Evolutionary conservation across 768 basidiomycete genomes (phyloP), one percentile per base, ranked within the genome.

Genomic region (Gloeostereum incarnatum): DNA sequence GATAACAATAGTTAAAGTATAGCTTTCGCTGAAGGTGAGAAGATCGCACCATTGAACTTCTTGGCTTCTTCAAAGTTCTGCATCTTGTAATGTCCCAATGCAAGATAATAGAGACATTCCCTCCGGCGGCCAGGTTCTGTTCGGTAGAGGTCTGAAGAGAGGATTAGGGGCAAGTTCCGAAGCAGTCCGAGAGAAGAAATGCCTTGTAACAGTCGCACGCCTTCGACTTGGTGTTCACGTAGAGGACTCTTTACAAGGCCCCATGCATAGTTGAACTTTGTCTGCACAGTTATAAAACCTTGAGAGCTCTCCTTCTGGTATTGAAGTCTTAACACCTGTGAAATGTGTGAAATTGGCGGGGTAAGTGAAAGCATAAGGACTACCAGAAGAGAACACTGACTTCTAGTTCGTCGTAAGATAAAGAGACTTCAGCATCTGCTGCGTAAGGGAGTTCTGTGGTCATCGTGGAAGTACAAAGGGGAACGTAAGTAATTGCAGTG

Each of bases 191-290:
- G 16, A 10, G 11, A 17, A 6, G 20, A 34, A 27, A 35, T n/a
- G 81, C 94, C 93, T 76, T 94, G 91, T 39, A 99, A 65, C 31
- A 98, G 55, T 46, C 78, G 76, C 34, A 98, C 90, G 16, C 96
- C 96, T 53, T 96, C 87, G 0, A 84, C 86, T 53, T 98, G 92
- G 50, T 96, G 74, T 21, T 87, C 81, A 29, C 75, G 72, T 48
- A 75, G 59, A 9, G 85, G 86, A 50, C 87, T 89, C 68, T 98
- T 98, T 37, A 98, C 88, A 22, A 94, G 68, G 2, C 94, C 94
- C 94, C 94, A 96, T 27, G 89, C 78, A 59, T 84, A 93, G 65
- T 98, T 98, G 68, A 99, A 99, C 57, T 90, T 93, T 27, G 92
- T 94, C 63, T 99, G 96, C 5, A 82, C 74, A 7, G 89, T 90